phyloP scores from a whole-genome alignment of 179 eudicot genomes.

The Beta macrorhiza region DNA sequence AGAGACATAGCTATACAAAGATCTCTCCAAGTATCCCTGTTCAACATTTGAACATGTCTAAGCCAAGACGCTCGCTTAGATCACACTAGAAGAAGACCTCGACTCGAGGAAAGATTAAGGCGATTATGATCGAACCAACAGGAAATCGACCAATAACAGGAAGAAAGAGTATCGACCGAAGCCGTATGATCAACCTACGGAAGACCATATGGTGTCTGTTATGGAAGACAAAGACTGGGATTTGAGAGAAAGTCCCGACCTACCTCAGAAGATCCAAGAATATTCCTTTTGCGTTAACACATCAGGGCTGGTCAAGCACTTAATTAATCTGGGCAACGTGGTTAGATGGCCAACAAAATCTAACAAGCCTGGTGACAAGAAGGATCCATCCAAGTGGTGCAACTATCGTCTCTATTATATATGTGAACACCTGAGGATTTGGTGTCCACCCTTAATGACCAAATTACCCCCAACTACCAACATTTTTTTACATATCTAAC shows the following conservation, averaged over 20 bases:
- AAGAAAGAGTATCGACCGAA: not conserved
- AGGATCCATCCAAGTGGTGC: not conserved
- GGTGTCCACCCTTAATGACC: too few species aligned
- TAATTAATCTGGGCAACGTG: not conserved
- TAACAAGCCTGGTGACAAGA: not conserved
- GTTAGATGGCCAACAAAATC: not conserved
- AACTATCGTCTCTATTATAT: not conserved
- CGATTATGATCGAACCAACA: not conserved
- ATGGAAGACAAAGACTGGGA: not conserved
- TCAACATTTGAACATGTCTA: not conserved
- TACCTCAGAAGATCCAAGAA: not conserved
- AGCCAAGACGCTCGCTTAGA: not conserved
- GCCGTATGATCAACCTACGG: not conserved
- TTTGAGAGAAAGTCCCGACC: not conserved
- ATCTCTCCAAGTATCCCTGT: not conserved
- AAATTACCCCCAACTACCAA: too few species aligned
- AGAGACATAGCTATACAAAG: not conserved
- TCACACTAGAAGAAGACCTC: not conserved
- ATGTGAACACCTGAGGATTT: too few species aligned
- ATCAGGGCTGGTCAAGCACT: not conserved
- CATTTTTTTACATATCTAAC: too few species aligned
- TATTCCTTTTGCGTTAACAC: not conserved
- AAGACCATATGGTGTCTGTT: not conserved
- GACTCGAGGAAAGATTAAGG: not conserved
- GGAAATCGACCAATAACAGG: not conserved